Evolutionary conservation across 2,329 filamentous ascomycete genomes (phyloP), one percentile per base, ranked within the genome.

Genomic region (Aspergillus sp.): DNA sequence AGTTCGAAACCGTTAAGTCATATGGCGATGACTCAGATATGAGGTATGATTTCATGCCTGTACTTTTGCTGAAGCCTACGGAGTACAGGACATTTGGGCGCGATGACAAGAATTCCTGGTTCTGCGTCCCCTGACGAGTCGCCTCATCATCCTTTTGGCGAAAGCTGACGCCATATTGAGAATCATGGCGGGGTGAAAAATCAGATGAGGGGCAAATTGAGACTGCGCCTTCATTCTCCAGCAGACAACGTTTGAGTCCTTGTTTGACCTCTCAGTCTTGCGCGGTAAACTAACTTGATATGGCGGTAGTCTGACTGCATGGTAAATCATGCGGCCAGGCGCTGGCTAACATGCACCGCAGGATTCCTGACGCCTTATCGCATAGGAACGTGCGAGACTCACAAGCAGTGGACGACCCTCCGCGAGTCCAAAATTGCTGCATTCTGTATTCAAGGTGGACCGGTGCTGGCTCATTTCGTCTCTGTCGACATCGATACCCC

Each of bases 311-410:
- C 54, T 57, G 23, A 60, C 61, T 66, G 64, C 60, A 63, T 63
- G 60, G 65, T 64, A 66, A 66, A 67, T 63, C 64, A 67, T 63
- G 54, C 55, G 64, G 53, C 43, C 60, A 53, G 46, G 55, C 45
- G 34, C 38, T 58, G 46, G 28, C 55, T 45, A 46, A 54, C 45
- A 41, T 17, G 55, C 47, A 47, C 19, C 22, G 25, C 51, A 55
- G 54, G 34, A 57, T 54, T 30, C 46, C 60, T 47, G 55, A 31
- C 55, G 30, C 57, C 45, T 60, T 64, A 57, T 64, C 61, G 57
- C 58, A 57, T 22, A 50, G 22, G 34, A 54, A 48, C 38, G 17
- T 53, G 23, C 17, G 13, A 54, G 28, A 46, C 43, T 61, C 52
- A 50, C 60, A 60, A 54, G 49, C 53, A 46, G 48, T 52, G 52